Evolutionary conservation across 805 yeast genomes (phyloP), one percentile per base, ranked within the genome.

Genomic region (Candida golubevii): DNA sequence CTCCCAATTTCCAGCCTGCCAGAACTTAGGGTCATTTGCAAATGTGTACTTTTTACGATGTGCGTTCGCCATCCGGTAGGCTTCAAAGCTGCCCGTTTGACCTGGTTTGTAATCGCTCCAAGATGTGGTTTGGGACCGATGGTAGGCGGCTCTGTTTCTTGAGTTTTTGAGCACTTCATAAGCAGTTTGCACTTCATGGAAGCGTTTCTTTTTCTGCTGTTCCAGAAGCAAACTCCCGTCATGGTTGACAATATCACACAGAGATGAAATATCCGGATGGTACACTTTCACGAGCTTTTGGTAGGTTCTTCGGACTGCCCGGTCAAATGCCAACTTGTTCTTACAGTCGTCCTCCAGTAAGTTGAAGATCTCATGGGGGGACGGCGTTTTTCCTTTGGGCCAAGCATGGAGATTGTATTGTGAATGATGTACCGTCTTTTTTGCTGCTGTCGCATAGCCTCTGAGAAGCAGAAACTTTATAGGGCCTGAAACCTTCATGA

Each of bases 341-440:
- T 62, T 28, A 60, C 49, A 9, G 54, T 61, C 39, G 60, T 60
- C 44, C 74, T 73, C 35, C 74, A 61, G 23, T 27, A 53, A 18
- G 1, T 54, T 53, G 45, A 88, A 76, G 4, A 88, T 72, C 30
- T 86, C 87, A 55, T 83, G 83, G 0, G 96, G 95, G 0, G 83
- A 65, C 0, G 95, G 89, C 28, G 69, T 56, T 11, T 59, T 59
- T 4, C 66, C 53, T 1, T 62, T 59, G 3, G 96, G 95, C 90
- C 89, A 84, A 23, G 59, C 58, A 36, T 56, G 71, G 30, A 69
- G 60, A 10, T 59, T 56, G 27, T 51, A 49, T 26, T 55, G 51
- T 14, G 55, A 39, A 42, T 66, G 71, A 34, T 55, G 54, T 35
- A 59, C 55, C 15, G 49, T 33, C 6, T 39, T 36, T 7, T 50